Evolutionary conservation across 805 yeast genomes (phyloP).

Genomic region (Ogataea minuta): DNA sequence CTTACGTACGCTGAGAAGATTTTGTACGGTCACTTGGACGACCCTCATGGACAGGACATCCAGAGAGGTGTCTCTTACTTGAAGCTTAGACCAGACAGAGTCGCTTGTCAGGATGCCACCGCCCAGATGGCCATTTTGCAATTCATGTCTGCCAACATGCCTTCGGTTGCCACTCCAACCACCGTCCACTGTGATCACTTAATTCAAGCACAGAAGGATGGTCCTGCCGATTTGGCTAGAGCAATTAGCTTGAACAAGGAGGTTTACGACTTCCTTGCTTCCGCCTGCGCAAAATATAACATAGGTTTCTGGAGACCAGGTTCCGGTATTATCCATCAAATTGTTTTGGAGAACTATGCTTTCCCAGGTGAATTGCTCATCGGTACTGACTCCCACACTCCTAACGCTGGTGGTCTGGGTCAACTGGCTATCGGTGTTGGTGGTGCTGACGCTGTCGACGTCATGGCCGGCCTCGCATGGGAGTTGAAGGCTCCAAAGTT

Average conservation of each 20-base stretch:
- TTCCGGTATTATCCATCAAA: slow-evolving; percentile 97
- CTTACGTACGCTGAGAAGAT: slow-evolving; percentile 94
- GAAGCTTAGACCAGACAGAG: slow-evolving; percentile 94
- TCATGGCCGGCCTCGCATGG: slow-evolving; percentile 92
- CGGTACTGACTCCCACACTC: slow-evolving; percentile 98
- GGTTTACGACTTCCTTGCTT: slow-evolving; percentile 90
- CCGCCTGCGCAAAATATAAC: slow-evolving; percentile 92
- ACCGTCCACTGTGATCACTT: slow-evolving; percentile 98
- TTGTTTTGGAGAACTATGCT: slow-evolving; percentile 92
- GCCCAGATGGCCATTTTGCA: slow-evolving; percentile 99
- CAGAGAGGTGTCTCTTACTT: slow-evolving; percentile 85
- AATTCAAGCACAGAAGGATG: slow-evolving; percentile 95
- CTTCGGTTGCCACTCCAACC: slow-evolving; percentile 85
- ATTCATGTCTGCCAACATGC: slow-evolving; percentile 95
- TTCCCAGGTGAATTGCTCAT: slow-evolving; percentile 97
- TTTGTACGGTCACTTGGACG: slow-evolving; percentile 85
- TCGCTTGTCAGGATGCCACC: slow-evolving; percentile 99
- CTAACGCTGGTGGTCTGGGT: slow-evolving; percentile 98
- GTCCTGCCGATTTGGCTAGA: slow-evolving; percentile 72
- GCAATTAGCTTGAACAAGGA: slow-evolving; percentile 88
- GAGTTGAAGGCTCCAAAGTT: slow-evolving; percentile 96
- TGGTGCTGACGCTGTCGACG: slow-evolving; percentile 99
- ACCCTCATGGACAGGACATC: slow-evolving; percentile 76
- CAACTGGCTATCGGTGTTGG: slow-evolving; percentile 99
- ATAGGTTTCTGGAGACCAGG: slow-evolving; percentile 99